phyloP scores from a whole-genome alignment of 345 rosid genomes.

The Eutrema japonicum region DNA sequence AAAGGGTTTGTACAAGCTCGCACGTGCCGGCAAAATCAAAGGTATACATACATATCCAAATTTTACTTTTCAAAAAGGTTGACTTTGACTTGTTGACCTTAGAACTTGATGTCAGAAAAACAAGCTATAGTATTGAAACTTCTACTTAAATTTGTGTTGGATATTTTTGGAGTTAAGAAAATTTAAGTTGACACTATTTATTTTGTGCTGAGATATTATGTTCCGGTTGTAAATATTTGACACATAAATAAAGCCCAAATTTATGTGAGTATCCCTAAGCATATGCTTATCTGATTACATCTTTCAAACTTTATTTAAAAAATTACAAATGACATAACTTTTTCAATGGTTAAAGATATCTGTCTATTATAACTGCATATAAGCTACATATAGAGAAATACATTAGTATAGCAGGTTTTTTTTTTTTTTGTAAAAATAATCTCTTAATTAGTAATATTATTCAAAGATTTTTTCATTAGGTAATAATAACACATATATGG shows the following conservation, averaged over 20 bases:
- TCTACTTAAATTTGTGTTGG: background rate
- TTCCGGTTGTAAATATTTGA: background rate
- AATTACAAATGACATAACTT: too few relatives aligned
- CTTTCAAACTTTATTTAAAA: too few relatives aligned
- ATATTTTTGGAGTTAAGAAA: background rate
- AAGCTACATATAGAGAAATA: background rate
- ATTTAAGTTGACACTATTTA: background rate
- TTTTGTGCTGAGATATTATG: background rate
- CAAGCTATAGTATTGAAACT: background rate
- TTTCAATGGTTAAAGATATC: background rate
- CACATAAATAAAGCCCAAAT: background rate
- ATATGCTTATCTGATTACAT: background rate
- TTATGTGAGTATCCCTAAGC: background rate
- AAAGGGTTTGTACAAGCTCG: conserved; percentile 85
- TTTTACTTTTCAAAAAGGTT: background rate
- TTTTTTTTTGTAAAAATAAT: background rate
- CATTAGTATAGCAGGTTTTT: too few relatives aligned
- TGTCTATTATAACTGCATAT: background rate
- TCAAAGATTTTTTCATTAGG: background rate
- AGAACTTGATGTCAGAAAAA: background rate
- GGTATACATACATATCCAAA: conserved; percentile 39
- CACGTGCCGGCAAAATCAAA: conserved; percentile 86
- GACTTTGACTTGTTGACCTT: conserved; percentile 20
- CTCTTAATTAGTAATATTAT: background rate
- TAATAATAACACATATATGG: background rate